Percentiles rank a stretch among this genome's conserved stretches.
Conservation (phyloP, 441 rosid species). For the Aleurites moluccanus region DNA sequence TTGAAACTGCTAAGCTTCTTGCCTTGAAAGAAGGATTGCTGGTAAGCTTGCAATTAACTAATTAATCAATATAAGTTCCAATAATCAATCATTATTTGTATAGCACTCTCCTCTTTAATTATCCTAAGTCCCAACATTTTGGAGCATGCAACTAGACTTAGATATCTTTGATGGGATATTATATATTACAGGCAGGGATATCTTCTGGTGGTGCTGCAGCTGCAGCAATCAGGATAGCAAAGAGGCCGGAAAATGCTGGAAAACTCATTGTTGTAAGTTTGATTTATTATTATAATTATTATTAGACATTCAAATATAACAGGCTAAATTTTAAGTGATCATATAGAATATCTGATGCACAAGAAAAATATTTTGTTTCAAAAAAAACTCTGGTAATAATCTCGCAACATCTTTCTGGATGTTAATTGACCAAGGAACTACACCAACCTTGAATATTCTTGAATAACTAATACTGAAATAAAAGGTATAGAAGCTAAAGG, state of each 20-base stretch:
- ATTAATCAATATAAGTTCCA: background rate
- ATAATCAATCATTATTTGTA: background rate
- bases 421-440: background rate
- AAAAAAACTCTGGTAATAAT: background rate
- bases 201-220: conserved; percentile 92
- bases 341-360: background rate
- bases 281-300: conserved; percentile 2
- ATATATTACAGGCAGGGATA: conserved; percentile 66
- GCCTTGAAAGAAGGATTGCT: conserved; percentile 89
- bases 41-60: conserved; percentile 38
- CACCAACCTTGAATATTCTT: background rate
- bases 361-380: background rate
- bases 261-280: conserved; percentile 57
- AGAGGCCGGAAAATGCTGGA: conserved; percentile 86
- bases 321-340: background rate
- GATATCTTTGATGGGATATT: conserved; percentile 13
- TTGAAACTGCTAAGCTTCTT: conserved; percentile 74
- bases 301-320: background rate
- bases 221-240: conserved; percentile 72
- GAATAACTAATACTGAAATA: background rate
- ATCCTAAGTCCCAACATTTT: background rate
- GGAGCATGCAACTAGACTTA: background rate
- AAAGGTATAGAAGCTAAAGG: background rate
- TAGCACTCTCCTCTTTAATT: background rate
- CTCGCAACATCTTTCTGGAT: background rate